Base-by-base conservation (phyloP, 1,139 yeast genomes). In the Kluyveromyces sp. region DNA sequence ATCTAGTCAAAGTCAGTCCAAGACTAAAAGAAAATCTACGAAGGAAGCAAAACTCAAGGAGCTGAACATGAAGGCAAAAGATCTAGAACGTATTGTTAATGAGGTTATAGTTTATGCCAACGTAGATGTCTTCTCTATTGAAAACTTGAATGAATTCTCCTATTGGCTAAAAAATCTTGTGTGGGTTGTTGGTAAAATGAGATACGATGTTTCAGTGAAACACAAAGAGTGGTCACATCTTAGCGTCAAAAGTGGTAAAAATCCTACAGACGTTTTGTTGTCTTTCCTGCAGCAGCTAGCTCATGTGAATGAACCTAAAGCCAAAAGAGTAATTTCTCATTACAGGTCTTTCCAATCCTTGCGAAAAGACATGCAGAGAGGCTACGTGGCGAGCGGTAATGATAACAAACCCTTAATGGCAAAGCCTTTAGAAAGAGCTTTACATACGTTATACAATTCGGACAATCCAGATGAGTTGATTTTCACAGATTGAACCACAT, bases 151-250 rank as follows among this genome's bases (percentile, higher is more conserved):
- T 20, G 88, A 82, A 43, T 68, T 77, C 11, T 46, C 72, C 1
- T 69, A 67, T 9, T 78, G 85, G 79, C 55, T 80, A 18, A 69
- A 67, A 35, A 72, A 80, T 12, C 71, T 80, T 49, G 68, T 83
- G 0, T 74, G 78, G 52, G 70, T 86, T 0, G 69, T 81, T 8
- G 73, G 80, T 0, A 60, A 66, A 22, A 66, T 76, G 6, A 55
- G 77, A 29, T 75, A 77, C 57, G 86, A 80, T 57, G 75, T 77
- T 35, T 65, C 65, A 37, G 74, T 76, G 49, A 63, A 85, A 49
- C 74, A 77, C 55, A 67, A 69, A 45, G 71, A 71, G 22, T 67
- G 77, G 46, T 72, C 83, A 1, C 77, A 75, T 50, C 60, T 81
- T 1, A 65, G 66, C 4, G 75, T 78, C 11, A 73, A 68, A 55